A percentile compares a stretch with the other conserved stretches of the same genome.
Evolutionary conservation across 2,329 filamentous ascomycete genomes (phyloP).

Genomic region (Aspergillus sp.): DNA sequence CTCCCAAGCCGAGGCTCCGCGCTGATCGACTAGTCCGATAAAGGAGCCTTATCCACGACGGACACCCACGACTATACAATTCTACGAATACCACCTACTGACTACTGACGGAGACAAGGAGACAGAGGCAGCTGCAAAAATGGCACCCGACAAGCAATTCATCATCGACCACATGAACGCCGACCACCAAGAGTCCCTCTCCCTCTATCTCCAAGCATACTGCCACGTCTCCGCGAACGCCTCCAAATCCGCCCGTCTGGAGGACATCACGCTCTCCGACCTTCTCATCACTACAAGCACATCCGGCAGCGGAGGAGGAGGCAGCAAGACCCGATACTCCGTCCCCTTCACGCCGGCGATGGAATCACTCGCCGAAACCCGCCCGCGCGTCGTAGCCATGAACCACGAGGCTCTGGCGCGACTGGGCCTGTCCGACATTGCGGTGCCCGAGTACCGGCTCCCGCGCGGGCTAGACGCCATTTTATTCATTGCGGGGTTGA

Average conservation of each 20-base stretch:
- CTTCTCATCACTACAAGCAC: slow-evolving; percentile 59
- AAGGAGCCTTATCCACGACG: background rate
- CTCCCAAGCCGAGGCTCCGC: background rate
- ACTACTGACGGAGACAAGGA: too few relatives aligned
- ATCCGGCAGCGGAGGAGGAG: too few relatives aligned
- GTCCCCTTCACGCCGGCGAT: slow-evolving; percentile 66
- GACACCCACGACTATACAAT: too few relatives aligned
- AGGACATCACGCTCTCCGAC: slow-evolving; percentile 55
- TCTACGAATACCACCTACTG: too few relatives aligned
- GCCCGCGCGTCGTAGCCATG: slow-evolving; percentile 66
- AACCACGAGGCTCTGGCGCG: slow-evolving; percentile 50
- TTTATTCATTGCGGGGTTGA: too few relatives aligned
- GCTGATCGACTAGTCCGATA: slow-evolving; percentile 1
- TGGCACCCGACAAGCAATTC: slow-evolving; percentile 43
- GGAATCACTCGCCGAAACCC: slow-evolving; percentile 57
- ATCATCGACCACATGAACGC: slow-evolving; percentile 81
- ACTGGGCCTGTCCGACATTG: slow-evolving; percentile 54
- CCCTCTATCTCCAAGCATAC: slow-evolving; percentile 70
- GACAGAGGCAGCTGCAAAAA: too few relatives aligned
- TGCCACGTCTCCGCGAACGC: slow-evolving; percentile 48
- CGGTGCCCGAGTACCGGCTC: slow-evolving; percentile 45
- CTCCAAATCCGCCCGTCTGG: slow-evolving; percentile 52
- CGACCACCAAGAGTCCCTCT: slow-evolving; percentile 67
- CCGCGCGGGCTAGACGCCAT: slow-evolving; percentile 46
- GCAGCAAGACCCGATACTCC: slow-evolving; percentile 35